Conservation (phyloP, 805 yeast species). For the Candida ulmi region DNA sequence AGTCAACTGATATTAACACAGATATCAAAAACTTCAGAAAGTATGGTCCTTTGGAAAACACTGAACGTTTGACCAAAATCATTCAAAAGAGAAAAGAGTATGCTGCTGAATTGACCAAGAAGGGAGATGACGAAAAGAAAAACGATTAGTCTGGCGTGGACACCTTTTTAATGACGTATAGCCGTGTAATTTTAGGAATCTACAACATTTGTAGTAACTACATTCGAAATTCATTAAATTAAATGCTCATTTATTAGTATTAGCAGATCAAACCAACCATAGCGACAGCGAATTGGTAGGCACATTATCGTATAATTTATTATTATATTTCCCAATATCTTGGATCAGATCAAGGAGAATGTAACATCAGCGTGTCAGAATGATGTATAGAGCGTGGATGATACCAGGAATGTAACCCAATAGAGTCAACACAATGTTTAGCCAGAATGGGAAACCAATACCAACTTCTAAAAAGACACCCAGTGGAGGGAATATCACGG, state of each 20-base stretch:
- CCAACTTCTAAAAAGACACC: slow-evolving; percentile 55
- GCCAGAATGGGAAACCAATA: slow-evolving; percentile 27
- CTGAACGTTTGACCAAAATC: slow-evolving; percentile 34
- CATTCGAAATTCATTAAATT: no score
- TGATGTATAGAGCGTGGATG: slow-evolving; percentile 53
- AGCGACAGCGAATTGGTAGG: no score
- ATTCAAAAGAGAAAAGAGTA: slow-evolving; percentile 14
- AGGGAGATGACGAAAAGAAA: slow-evolving; percentile 6
- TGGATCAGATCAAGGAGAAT: no score
- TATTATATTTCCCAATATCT: no score
- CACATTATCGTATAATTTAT: no score
- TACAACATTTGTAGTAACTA: no score
- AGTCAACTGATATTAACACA: slow-evolving; percentile 28
- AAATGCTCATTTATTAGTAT: no score
- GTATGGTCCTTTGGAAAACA: slow-evolving; percentile 53
- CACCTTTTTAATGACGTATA: no score
- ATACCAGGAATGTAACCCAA: slow-evolving; percentile 73
- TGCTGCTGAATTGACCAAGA: slow-evolving; percentile 1
- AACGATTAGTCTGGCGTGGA: slow-evolving; percentile 8
- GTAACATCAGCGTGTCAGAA: slow-evolving; percentile 25
- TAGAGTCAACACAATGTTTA: slow-evolving; percentile 54
- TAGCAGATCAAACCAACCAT: no score
- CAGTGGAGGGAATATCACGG: slow-evolving; percentile 49
- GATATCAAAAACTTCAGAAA: slow-evolving; percentile 62
- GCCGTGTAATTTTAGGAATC: no score